A percentile compares a stretch with the other conserved stretches of the same genome.
phyloP scores from a whole-genome alignment of 2,329 filamentous ascomycete species.

The Fusarium bulbicola region DNA sequence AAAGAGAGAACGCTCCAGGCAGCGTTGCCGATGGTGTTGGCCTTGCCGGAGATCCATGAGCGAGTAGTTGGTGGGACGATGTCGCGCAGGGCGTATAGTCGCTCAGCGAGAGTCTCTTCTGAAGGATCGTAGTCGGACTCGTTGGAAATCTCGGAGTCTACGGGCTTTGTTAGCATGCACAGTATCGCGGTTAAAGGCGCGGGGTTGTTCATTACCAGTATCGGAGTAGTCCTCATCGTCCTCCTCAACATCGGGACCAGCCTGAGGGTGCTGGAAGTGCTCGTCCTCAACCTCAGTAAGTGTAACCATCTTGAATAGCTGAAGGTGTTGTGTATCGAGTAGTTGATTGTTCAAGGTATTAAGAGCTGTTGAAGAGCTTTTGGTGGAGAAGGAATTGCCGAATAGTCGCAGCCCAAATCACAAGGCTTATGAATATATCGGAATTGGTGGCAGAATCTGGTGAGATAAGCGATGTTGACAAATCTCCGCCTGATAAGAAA shows the following conservation, averaged over 20 bases:
- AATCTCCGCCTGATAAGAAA: conserved; percentile 16
- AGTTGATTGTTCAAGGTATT: conserved; percentile 11
- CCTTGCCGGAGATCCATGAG: conserved; percentile 70
- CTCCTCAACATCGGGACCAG: conserved; percentile 80
- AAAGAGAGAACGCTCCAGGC: conserved; percentile 69
- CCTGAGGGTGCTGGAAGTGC: conserved; percentile 81
- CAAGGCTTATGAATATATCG: neutral
- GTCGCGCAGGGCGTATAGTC: conserved; percentile 76
- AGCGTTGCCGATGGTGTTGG: conserved; percentile 61
- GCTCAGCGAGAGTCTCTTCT: conserved; percentile 70
- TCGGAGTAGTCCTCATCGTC: conserved; percentile 96
- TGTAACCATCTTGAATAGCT: conserved; percentile 80
- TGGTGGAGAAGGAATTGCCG: neutral
- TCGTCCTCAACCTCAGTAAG: conserved; percentile 97
- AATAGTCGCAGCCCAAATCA: neutral
- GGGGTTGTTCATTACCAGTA: conserved; percentile 71
- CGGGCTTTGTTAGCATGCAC: conserved; percentile 44
- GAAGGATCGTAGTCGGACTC: conserved; percentile 74
- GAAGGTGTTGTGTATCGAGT: neutral
- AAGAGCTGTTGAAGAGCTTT: conserved; percentile 12
- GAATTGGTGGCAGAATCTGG: neutral
- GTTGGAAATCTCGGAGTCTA: conserved; percentile 86
- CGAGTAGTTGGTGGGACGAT: conserved; percentile 79
- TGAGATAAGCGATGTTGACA: neutral
- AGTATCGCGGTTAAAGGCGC: conserved; percentile 1